Evolutionary conservation across 2,329 filamentous ascomycete genomes (phyloP).

Genomic region (Shiraia sp.): DNA sequence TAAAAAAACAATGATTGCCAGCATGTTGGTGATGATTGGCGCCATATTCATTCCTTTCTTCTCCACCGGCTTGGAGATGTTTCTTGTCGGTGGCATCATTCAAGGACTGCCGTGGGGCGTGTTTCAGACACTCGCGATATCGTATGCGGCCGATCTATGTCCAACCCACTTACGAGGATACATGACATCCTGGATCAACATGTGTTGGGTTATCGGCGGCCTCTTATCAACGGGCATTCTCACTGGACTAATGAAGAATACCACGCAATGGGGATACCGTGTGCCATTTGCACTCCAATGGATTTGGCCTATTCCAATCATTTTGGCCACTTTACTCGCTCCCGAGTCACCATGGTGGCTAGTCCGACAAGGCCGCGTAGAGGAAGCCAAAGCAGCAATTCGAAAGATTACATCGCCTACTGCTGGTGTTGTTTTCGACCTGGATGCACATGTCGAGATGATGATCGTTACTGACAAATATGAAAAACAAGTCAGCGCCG

Average conservation of each 20-base stretch:
- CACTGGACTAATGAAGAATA: slow-evolving; percentile 63
- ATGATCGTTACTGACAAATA: slow-evolving; percentile 83
- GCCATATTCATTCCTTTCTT: slow-evolving; percentile 35
- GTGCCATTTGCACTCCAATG: slow-evolving; percentile 70
- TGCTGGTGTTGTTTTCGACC: slow-evolving; percentile 43
- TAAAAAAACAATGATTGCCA: slow-evolving; percentile 31
- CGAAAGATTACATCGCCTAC: slow-evolving; percentile 62
- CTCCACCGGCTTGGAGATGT: slow-evolving; percentile 53
- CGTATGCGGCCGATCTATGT: slow-evolving; percentile 57
- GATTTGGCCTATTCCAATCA: slow-evolving; percentile 73
- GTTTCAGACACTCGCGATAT: slow-evolving; percentile 41
- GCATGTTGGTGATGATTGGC: slow-evolving; percentile 26
- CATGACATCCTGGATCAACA: slow-evolving; percentile 66
- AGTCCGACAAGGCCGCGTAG: slow-evolving; percentile 59
- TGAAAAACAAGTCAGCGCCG: slow-evolving; percentile 67
- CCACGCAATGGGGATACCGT: slow-evolving; percentile 67
- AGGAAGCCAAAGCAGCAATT: slow-evolving; percentile 67
- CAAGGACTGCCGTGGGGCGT: slow-evolving; percentile 49
- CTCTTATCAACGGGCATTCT: slow-evolving; percentile 71
- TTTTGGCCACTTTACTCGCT: slow-evolving; percentile 66
- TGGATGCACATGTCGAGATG: slow-evolving; percentile 70
- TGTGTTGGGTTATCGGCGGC: slow-evolving; percentile 71
- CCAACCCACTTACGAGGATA: slow-evolving; percentile 52
- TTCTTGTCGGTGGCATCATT: slow-evolving; percentile 61
- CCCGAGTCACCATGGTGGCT: slow-evolving; percentile 59